Evolutionary conservation across 73 alveolate species (phyloP), one percentile per base, ranked within the genome.

Genomic region (Tetrahymena elliotti): DNA sequence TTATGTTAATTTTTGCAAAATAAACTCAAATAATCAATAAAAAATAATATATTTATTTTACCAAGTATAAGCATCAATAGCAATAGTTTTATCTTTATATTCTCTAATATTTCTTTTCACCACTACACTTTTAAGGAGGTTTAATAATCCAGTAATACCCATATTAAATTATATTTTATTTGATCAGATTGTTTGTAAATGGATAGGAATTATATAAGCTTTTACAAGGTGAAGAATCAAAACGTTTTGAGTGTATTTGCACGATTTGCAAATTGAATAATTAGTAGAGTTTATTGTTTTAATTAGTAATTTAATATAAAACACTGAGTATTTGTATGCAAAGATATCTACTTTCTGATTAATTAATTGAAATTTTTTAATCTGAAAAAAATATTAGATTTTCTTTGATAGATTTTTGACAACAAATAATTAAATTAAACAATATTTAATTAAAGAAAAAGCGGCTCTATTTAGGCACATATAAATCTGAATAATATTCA

Each of bases 51-150:
- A 6, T 2, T 3, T 3, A 31, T n/a, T 0, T 3, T 93, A 94
- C 99, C 99, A 99, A 93, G 99, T 97, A 96, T 97, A 98, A 33
- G 98, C 98, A 96, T 99, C 99, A 8, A 99, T 97, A 33, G 99
- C 99, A 11, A 98, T 97, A 82, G 96, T 96, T 95, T 93, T 95
- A 0, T 99, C 99, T 68, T 93, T 83, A 94, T 97, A 99, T 83
- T 98, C 98, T 53, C 97, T 94, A 35, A 99, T 95, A 84, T 98
- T 99, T 93, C 97, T 97, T 31, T 97, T 95, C 52, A 94, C 97
- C 38, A 97, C 96, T 31, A 99, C 96, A 33, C 98, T 94, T 94
- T 98, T 98, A 83, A 99, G 95, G 68, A 96, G 97, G 40, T 96
- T 97, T 33, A 98, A 93, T 93, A 98, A 96, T 82, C 97, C 96